Base-by-base conservation (phyloP, 495 filamentous ascomycete genomes). In the Penicillium paradoxum region DNA sequence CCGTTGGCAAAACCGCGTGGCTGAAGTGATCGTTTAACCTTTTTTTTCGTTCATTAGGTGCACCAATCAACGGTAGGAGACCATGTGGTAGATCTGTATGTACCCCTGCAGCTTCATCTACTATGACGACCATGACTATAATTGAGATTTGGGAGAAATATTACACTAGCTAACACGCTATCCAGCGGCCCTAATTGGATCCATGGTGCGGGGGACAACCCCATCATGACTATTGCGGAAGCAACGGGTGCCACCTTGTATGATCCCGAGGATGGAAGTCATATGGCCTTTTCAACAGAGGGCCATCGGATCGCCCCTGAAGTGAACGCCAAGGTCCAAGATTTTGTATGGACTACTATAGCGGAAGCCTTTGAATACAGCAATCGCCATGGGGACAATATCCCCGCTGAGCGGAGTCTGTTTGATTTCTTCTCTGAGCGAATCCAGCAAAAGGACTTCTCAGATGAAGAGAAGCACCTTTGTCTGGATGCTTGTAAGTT, bases 121-220 rank as follows among this genome's bases (percentile, higher is more conserved):
- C 34, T 8, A 37, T 37, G n/a, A 37, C n/a, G n/a, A 5, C n/a
- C n/a, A 37, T 37, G 34, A 17, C 34, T 15, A 39, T 27, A 1
- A 25, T 21, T 1, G 4, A 9, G 13, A 22, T 7, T 34, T 48
- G n/a, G 21, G 22, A 14, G 8, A 49, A 27, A 33, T 14, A 11
- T 6, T 19, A 22, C 10, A 22, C 34, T 51, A 22, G 45, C 40
- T 39, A 15, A 37, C 22, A 0, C 10, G 33, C 6, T 3, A 53
- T 13, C 15, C 33, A 87, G 89, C 18, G 92, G 92, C 6, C 85
- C 92, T 6, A 97, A 97, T 63, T 97, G 92, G 92, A 95, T 96
- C 22, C 92, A 97, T 67, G 93, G 93, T 32, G 86, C 87, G 0
- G 78, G 84, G 1, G 70, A 87, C 43, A 98, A 96, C 63, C 91